phyloP scores from a whole-genome alignment of 1,139 yeast species.

The Nakaseomyces glabratus region DNA sequence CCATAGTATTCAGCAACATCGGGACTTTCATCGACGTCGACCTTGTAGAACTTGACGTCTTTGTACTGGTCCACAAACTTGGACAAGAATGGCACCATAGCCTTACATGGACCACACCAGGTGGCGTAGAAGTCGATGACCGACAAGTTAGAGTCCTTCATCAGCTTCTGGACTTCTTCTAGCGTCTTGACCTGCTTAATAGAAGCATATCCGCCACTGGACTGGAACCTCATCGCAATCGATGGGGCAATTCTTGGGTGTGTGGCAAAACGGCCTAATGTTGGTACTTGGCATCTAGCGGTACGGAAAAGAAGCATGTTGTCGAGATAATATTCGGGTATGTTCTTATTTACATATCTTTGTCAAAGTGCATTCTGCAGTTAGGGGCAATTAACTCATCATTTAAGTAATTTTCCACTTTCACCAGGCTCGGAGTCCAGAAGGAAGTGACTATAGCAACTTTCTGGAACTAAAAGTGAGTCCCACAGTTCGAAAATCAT shows the following conservation, averaged over 20 bases:
- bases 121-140: conserved; percentile 79
- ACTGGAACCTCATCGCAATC: conserved; percentile 7
- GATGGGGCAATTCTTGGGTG: neutral
- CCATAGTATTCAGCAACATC: conserved; percentile 64
- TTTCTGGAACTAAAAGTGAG: too few species aligned
- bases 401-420: too few species aligned
- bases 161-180: conserved; percentile 40
- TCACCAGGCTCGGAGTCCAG: too few species aligned
- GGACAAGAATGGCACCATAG: conserved; percentile 70
- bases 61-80: conserved; percentile 43
- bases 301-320: too few species aligned
- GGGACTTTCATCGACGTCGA: conserved; percentile 66
- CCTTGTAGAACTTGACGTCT: conserved; percentile 60
- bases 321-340: too few species aligned
- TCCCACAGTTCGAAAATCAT: too few species aligned
- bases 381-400: too few species aligned
- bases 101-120: conserved; percentile 94
- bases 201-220: conserved; percentile 11
- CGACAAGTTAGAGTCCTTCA: conserved; percentile 40
- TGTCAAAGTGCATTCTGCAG: too few species aligned
- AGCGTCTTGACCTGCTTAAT: conserved; percentile 17
- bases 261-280: too few species aligned
- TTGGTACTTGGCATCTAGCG: too few species aligned
- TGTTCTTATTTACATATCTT: too few species aligned
- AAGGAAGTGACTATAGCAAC: too few species aligned